Evolutionary conservation across 805 yeast genomes (phyloP).

Genomic region (Nakazawaea pomicola): DNA sequence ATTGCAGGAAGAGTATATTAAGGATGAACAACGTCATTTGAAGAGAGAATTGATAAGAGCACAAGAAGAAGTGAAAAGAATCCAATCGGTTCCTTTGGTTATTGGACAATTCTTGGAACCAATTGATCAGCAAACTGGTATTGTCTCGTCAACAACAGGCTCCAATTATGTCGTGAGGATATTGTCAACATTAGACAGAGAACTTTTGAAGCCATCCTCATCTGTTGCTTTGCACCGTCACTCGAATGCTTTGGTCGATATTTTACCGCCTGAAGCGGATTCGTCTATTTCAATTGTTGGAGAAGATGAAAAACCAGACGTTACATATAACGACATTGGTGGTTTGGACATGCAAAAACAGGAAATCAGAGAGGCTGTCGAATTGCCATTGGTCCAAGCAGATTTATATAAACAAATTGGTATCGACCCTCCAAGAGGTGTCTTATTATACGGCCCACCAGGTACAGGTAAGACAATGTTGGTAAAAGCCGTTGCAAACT

Average conservation of each 20-base stretch:
- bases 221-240: conserved; percentile 98
- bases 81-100: conserved; percentile 95
- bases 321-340: conserved; percentile 96
- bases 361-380: conserved; percentile 98
- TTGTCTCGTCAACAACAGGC: conserved; percentile 96
- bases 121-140: conserved; percentile 93
- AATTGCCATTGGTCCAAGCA: conserved; percentile 91
- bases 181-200: conserved; percentile 90
- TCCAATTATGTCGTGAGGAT: conserved; percentile 96
- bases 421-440: conserved; percentile 98
- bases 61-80: conserved; percentile 96
- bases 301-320: conserved; percentile 88
- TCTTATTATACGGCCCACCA: conserved; percentile 96
- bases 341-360: conserved; percentile 99
- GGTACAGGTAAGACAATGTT: conserved; percentile 99
- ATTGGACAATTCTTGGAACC: conserved; percentile 98
- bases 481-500: conserved; percentile 97
- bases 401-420: conserved; percentile 97
- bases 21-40: conserved; percentile 96
- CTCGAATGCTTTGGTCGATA: conserved; percentile 95
- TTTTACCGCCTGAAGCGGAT: conserved; percentile 98
- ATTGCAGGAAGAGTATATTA: conserved; percentile 93
- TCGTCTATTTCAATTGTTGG: conserved; percentile 93
- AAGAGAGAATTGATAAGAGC: conserved; percentile 93
- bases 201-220: conserved; percentile 87